These are phyloP conservation scores for Pyracantha coccinea DNA, from an alignment of 331 rosid genomes.

Conservation along the genomic window DNA sequence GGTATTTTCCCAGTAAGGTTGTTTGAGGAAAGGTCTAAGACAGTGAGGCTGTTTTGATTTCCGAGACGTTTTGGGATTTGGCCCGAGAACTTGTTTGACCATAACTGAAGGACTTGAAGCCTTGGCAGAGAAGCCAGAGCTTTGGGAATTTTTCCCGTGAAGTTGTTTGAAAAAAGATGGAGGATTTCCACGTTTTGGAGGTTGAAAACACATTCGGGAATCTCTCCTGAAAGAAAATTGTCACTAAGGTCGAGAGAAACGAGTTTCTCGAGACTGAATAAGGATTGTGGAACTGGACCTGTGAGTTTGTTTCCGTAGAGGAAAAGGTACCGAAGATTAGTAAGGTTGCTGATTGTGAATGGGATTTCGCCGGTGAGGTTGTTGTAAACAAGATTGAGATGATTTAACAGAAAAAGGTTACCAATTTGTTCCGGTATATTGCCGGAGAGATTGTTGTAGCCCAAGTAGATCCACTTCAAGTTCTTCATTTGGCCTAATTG, in stretches of 20 bases:
- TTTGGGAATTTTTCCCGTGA: constrained; percentile 55
- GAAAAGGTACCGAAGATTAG: constrained; percentile 54
- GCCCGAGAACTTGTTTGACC: constrained; percentile 78
- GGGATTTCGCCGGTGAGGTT: constrained; percentile 78
- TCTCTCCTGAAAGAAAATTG: constrained; percentile 64
- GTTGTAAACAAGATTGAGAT: constrained; percentile 88
- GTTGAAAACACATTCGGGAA: constrained; percentile 45
- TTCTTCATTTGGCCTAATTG: constrained; percentile 40
- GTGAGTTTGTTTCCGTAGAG: constrained; percentile 76
- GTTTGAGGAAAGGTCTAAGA: constrained; percentile 82
- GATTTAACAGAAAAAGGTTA: constrained; percentile 36
- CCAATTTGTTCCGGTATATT: constrained; percentile 67
- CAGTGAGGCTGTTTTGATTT: constrained; percentile 54
- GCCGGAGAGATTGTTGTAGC: constrained; percentile 83
- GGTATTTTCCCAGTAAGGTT: constrained; percentile 69
- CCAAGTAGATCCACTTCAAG: constrained; percentile 75
- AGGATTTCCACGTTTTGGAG: constrained; percentile 63
- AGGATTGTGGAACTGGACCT: constrained; percentile 49
- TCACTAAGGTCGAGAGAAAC: constrained; percentile 86
- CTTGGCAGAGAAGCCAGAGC: constrained; percentile 49
- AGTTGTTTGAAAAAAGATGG: constrained; percentile 76
- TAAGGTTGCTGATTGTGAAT: constrained; percentile 54
- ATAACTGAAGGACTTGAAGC: constrained; percentile 83
- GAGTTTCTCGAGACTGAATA: constrained; percentile 47
- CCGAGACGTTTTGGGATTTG: constrained; percentile 71